A percentile compares a stretch with the other conserved stretches of the same genome.
These are phyloP conservation scores for Nicotiana benthamiana DNA, from an alignment of 257 asterid genomes.

Conservation along the genomic window DNA sequence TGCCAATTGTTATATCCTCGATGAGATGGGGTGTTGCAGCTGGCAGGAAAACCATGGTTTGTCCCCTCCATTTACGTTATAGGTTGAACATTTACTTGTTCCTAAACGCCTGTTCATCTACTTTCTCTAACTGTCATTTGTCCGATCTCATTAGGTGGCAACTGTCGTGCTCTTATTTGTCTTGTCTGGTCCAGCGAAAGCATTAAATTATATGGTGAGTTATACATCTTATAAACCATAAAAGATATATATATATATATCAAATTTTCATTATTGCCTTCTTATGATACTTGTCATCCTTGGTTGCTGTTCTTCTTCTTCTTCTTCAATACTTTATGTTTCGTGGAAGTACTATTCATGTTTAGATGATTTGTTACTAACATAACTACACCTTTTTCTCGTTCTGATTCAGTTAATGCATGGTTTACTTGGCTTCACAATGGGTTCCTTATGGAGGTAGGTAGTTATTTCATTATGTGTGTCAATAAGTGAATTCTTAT, in stretches of 20 bases:
- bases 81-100: not conserved
- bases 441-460: constrained; percentile 96
- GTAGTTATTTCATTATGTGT: not conserved
- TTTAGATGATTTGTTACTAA: not conserved
- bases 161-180: constrained; percentile 71
- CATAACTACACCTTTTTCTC: not conserved
- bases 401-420: constrained; percentile 61
- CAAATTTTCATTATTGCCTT: not conserved
- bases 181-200: constrained; percentile 93
- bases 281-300: not conserved
- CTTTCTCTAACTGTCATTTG: not conserved
- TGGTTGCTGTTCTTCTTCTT: not conserved
- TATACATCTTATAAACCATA: not conserved
- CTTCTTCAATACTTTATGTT: not conserved
- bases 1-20: constrained; percentile 89
- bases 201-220: constrained; percentile 80
- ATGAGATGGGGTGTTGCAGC: constrained; percentile 92
- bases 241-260: not conserved
- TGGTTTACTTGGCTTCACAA: constrained; percentile 77
- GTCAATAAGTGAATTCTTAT: not conserved
- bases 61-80: not conserved
- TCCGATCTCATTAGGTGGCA: constrained; percentile 55
- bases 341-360: not conserved
- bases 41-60: constrained; percentile 93
- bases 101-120: not conserved